Conservation (phyloP, 495 filamentous ascomycete species). For the Neurospora sp. region DNA sequence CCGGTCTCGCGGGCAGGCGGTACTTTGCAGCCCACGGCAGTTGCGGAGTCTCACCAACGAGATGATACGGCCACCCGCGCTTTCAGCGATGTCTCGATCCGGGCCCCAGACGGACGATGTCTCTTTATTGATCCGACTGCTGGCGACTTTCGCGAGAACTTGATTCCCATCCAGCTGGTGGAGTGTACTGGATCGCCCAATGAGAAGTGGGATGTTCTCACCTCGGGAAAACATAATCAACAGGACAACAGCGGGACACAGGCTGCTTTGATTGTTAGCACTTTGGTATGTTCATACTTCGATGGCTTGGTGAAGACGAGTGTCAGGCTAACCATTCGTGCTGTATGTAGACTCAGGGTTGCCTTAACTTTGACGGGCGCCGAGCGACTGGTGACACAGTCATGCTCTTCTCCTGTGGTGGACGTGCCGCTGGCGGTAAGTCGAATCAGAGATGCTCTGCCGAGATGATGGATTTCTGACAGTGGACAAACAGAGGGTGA, state of each 20-base stretch:
- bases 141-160: slow-evolving; percentile 46
- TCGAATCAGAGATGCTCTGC: neutral
- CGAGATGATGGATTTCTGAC: slow-evolving; percentile 3
- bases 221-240: slow-evolving; percentile 38
- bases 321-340: neutral
- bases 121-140: slow-evolving; percentile 44
- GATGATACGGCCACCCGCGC: slow-evolving; percentile 39
- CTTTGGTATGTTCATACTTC: slow-evolving; percentile 23
- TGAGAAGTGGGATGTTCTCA: slow-evolving; percentile 47
- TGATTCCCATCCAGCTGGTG: slow-evolving; percentile 40
- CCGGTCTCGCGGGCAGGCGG: slow-evolving; percentile 43
- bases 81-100: slow-evolving; percentile 36
- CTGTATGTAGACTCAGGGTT: slow-evolving; percentile 33
- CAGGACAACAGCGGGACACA: slow-evolving; percentile 14
- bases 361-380: slow-evolving; percentile 40
- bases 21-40: slow-evolving; percentile 36
- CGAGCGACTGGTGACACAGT: slow-evolving; percentile 37
- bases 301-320: neutral
- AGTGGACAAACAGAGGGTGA: slow-evolving; percentile 20
- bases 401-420: slow-evolving; percentile 43
- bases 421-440: slow-evolving; percentile 40
- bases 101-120: slow-evolving; percentile 39
- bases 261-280: slow-evolving; percentile 39
- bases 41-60: slow-evolving; percentile 34
- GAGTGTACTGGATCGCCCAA: slow-evolving; percentile 35